Conservation (phyloP, 768 basidiomycete genomes). For the Kwoniella sp. region DNA sequence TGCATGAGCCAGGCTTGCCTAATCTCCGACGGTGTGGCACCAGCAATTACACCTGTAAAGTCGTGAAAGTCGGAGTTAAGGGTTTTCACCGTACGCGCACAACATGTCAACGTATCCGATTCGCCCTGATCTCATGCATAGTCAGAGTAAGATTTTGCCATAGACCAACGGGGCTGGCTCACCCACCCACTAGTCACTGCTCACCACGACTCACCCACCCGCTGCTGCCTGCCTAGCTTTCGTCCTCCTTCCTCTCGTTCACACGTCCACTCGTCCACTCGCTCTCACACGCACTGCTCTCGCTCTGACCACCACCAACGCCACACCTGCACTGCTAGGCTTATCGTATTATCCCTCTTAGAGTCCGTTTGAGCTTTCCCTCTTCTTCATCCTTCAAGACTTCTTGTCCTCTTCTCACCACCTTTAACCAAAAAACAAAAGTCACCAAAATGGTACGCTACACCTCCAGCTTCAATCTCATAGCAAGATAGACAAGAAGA, state of each 20-base stretch:
- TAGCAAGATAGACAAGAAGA: not conserved
- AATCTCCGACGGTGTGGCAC: slow-evolving; percentile 17
- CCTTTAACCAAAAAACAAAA: slow-evolving; percentile 17
- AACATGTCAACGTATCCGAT: too few species aligned
- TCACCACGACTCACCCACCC: too few species aligned
- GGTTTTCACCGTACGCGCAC: not conserved
- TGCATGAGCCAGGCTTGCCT: not conserved
- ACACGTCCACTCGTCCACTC: too few species aligned
- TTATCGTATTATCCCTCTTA: too few species aligned
- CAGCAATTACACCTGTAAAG: not conserved
- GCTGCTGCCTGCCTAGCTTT: too few species aligned
- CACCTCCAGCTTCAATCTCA: not conserved
- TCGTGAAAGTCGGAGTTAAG: slow-evolving; percentile 25
- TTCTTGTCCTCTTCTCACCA: slow-evolving; percentile 15
- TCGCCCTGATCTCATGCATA: too few species aligned
- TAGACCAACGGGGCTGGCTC: too few species aligned
- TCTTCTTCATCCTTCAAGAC: slow-evolving; percentile 28
- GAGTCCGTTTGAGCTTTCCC: too few species aligned
- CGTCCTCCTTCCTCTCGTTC: too few species aligned
- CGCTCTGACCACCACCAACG: slow-evolving; percentile 5
- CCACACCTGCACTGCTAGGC: too few species aligned
- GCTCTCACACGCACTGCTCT: not conserved
- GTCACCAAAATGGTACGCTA: slow-evolving; percentile 43
- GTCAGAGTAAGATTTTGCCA: not conserved
- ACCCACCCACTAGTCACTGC: too few species aligned